Base-by-base conservation (phyloP, 2,329 filamentous ascomycete species). In the Plenodomus lindquistii region DNA sequence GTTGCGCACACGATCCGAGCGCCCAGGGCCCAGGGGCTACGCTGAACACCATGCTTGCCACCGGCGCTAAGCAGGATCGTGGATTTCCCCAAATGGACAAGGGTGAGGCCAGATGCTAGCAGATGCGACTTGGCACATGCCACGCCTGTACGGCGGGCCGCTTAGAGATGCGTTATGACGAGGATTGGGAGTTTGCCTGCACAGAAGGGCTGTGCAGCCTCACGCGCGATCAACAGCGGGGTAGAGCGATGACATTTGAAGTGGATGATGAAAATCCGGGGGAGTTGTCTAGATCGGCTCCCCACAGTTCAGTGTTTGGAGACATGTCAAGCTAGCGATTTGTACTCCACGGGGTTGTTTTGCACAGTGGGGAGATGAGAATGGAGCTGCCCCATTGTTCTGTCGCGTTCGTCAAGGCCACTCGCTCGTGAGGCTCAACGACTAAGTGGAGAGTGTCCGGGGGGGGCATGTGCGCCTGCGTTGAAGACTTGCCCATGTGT, bases 371-470 rank as follows among this genome's bases (percentile, higher is more conserved):
- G 60, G 62, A 60, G 57, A 60, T 51, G 17, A 21, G 37, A 17
- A 38, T 18, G 16, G 11, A 38, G 37, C 11, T n/a, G 34, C 15
- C 16, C 34, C 16, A 36, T 36, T 36, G 13, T 36, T 17, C 15
- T 31, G 48, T 47, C 46, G 39, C 36, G 34, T 38, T n/a, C 44
- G 48, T 46, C 43, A 53, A 41, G 43, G 40, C 44, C 43, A 24
- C 48, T 56, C 46, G 50, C 36, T 44, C 55, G 52, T 66, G 60
- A 63, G 63, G 63, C 63, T 66, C 61, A 63, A 65, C 52, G 53
- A 50, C 44, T 16, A 43, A 53, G 57, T 61, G 60, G 61, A 52
- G 43, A 47, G 16, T 29, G 34, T 40, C 49, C 46, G 48, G 47
- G 48, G 47, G 48, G 42, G 38, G 47, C 48, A 41, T 40, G 42